Conservation (phyloP, 306 rosid genomes). For the Oemleria cerasiformis region DNA sequence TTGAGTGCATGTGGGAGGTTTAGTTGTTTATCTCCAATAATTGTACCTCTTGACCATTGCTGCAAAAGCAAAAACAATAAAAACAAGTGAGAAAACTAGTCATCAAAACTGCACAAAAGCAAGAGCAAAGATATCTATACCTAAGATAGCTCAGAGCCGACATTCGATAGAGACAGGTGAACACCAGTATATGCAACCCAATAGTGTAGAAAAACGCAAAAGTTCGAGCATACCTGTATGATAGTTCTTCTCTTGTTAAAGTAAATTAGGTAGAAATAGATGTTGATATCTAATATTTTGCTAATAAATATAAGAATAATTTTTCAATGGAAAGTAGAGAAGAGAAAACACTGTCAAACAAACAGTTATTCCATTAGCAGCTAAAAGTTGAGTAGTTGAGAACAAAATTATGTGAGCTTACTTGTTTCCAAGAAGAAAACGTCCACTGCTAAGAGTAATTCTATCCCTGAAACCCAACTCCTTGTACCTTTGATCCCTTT, state of each 20-base stretch:
- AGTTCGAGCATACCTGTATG: conserved; percentile 84
- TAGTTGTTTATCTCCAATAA: conserved; percentile 41
- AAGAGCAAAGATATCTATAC: conserved; percentile 32
- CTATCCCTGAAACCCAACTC: conserved; percentile 96
- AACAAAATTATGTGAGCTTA: conserved; percentile 37
- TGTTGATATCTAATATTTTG: too few species aligned
- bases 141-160: conserved; percentile 89
- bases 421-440: conserved; percentile 99
- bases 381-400: background rate
- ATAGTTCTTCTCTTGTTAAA: background rate
- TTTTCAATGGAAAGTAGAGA: background rate
- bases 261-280: background rate
- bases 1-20: conserved; percentile 62
- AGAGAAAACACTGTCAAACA: background rate
- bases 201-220: conserved; percentile 96
- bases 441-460: conserved; percentile 99
- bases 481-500: conserved; percentile 97
- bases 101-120: background rate
- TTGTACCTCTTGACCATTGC: conserved; percentile 66
- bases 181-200: conserved; percentile 83
- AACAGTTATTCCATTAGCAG: background rate
- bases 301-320: too few species aligned
- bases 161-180: conserved; percentile 95
- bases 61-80: conserved; percentile 29
- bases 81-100: conserved; percentile 9